Base-by-base conservation (phyloP, 2,329 filamentous ascomycete genomes). In the Hypoxylon sp. region DNA sequence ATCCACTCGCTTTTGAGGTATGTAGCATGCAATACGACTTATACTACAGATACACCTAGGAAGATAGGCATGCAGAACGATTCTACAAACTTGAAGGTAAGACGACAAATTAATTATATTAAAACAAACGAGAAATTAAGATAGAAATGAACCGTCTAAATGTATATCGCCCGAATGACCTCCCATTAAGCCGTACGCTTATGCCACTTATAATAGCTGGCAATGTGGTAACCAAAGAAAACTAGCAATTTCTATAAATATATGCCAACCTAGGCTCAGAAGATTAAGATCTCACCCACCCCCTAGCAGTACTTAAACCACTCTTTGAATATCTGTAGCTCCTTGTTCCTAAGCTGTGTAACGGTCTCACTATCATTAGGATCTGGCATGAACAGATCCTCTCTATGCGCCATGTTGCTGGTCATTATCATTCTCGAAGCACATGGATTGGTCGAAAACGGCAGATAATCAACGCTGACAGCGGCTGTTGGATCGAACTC, bases 391-490 rank as follows among this genome's bases (percentile, higher is more conserved):
- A 65, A 65, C 10, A 65, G n/a, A 31, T 65, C 62, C 21, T 65
- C 62, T 27, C 48, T 39, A 17, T 65, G 62, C 6, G 62, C 62
- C 42, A 65, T 59, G 21, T 65, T 35, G 62, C 62, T 59, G 6
- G 62, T 65, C 39, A 65, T 17, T 53, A 65, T 65, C 54, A 65
- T 65, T 21, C 62, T 47, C 17, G 62, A 59, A 21, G 54, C 48
- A 47, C 61, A 63, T 5, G 19, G 13, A 17, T 58, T 53, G 29
- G 27, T 29, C 5, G 48, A 51, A 7, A 46, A 19, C 3, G 61
- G 61, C 19, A 64, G 48, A 32, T 58, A 58, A 31, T 64, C 61
- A 19, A 64, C 54, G 54, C 61, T 64, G 39, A 64, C 54, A 2
- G 54, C n/a, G 29, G 53, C 44, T 2, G 61, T 64, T 5, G 47